Percentiles rank a stretch among this genome's conserved stretches.
Evolutionary conservation across 257 asterid species (phyloP).

Genomic region (Solanum pennellii): DNA sequence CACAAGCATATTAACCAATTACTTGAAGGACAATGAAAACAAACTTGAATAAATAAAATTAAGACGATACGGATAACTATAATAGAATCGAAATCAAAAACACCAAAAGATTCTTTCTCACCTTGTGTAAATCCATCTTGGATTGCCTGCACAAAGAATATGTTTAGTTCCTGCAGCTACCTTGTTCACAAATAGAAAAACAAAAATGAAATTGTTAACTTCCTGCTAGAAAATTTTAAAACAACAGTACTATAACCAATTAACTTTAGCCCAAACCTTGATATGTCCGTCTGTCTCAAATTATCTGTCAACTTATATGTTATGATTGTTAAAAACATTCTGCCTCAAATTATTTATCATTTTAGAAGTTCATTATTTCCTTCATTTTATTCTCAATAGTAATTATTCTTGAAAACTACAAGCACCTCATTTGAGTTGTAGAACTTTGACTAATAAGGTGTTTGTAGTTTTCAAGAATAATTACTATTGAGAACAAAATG

Average conservation of each 20-base stretch:
- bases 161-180: not conserved
- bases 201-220: not conserved
- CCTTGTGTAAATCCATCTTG: not conserved
- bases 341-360: not conserved
- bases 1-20: not conserved
- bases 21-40: not conserved
- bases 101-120: not conserved
- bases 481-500: not conserved
- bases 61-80: not conserved
- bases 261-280: not conserved
- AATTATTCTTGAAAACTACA: not conserved
- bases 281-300: not conserved
- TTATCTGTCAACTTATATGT: not conserved
- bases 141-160: not conserved
- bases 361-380: not conserved
- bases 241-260: not conserved
- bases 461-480: not conserved
- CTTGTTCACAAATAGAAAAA: not conserved
- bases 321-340: not conserved
- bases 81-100: not conserved
- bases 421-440: not conserved
- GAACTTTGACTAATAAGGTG: not conserved
- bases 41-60: not conserved
- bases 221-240: not conserved
- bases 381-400: not conserved